A percentile compares a stretch with the other conserved stretches of the same genome.
Evolutionary conservation across 208 protist genomes (phyloP).

Genomic region (Naegleria fowleri): DNA sequence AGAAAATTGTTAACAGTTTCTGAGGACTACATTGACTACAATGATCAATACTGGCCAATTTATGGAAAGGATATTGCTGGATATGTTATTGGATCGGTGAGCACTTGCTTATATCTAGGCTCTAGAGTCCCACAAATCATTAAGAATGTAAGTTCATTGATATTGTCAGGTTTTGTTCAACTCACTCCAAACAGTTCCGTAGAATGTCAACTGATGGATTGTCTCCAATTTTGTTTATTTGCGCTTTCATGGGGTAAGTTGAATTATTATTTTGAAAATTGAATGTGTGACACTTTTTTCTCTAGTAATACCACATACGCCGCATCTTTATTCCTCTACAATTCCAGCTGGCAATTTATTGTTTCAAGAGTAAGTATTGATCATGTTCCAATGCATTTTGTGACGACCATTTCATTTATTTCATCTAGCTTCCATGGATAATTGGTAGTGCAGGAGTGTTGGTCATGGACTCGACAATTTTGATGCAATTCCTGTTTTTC

Average conservation of each 20-base stretch:
- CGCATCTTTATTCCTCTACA: not conserved
- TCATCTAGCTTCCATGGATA: conserved; percentile 16
- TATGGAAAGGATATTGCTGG: not conserved
- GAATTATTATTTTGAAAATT: not conserved
- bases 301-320: not conserved
- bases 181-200: not conserved
- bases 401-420: not conserved
- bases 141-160: conserved; percentile 24
- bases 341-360: not conserved
- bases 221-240: conserved; percentile 7
- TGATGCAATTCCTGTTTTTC: conserved; percentile 16
- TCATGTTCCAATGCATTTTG: not conserved
- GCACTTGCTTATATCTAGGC: not conserved
- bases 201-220: conserved; percentile 27
- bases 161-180: not conserved
- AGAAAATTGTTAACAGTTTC: not conserved
- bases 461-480: conserved; percentile 9
- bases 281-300: too few species aligned
- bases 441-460: conserved; percentile 24
- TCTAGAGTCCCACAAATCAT: conserved; percentile 25
- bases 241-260: conserved; percentile 15
- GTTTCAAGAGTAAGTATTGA: not conserved
- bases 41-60: not conserved
- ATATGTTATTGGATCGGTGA: not conserved
- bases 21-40: not conserved